Conservation (phyloP, 371 early-diverging fungal species). For the Mortierella sp. region DNA sequence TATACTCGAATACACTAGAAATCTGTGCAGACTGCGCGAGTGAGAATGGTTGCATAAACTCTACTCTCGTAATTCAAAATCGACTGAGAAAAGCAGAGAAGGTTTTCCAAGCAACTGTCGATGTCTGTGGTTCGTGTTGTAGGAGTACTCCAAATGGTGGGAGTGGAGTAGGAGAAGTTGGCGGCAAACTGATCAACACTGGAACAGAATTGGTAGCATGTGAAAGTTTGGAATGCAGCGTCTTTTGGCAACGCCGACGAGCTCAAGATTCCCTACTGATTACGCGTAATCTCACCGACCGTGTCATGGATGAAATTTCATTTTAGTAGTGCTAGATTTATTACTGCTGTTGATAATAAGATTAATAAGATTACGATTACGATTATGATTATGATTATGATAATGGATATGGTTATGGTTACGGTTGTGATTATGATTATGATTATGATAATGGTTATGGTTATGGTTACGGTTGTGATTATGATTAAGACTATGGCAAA, state of each 20-base stretch:
- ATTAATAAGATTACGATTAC: too few relatives aligned
- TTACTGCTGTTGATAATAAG: too few relatives aligned
- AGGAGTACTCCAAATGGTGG: conserved; percentile 22
- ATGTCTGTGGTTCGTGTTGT: conserved; percentile 52
- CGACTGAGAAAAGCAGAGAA: conserved; percentile 38
- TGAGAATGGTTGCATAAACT: conserved; percentile 19
- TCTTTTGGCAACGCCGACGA: conserved; percentile 49
- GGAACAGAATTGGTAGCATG: conserved; percentile 46
- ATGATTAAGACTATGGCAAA: background rate
- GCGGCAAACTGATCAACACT: conserved; percentile 2
- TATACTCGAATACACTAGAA: background rate
- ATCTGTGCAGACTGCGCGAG: conserved; percentile 32
- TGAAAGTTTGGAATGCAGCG: conserved; percentile 49
- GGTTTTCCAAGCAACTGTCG: conserved; percentile 30
- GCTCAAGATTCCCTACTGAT: conserved; percentile 30
- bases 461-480: too few relatives aligned
- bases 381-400: too few relatives aligned
- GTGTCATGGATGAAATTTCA: conserved; percentile 20
- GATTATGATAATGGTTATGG: background rate
- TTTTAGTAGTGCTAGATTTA: background rate
- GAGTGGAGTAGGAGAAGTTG: conserved; percentile 6
- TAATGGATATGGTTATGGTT: too few relatives aligned
- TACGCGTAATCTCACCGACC: conserved; percentile 6
- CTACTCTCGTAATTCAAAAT: conserved; percentile 31
- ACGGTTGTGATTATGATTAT: background rate